phyloP scores from a whole-genome alignment of 2,329 filamentous ascomycete species.

The Aureobasidium sp. region DNA sequence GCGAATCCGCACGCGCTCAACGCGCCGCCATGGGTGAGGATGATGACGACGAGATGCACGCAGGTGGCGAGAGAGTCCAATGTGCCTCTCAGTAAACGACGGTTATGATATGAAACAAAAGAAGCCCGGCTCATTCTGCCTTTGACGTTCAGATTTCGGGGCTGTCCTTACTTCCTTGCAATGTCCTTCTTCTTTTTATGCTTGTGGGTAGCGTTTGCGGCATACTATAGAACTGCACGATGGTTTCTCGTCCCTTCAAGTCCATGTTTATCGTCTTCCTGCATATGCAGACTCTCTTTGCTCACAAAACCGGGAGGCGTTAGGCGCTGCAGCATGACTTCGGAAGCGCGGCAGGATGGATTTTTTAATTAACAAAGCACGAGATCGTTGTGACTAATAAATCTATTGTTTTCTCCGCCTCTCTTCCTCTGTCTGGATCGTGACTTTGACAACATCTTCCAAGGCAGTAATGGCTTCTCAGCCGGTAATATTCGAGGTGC shows the following conservation, averaged over 20 bases:
- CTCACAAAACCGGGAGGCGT: conserved; percentile 3
- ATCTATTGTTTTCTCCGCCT: conserved; percentile 5
- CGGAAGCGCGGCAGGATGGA: not conserved
- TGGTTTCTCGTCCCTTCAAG: conserved; percentile 1
- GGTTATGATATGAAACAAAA: conserved; percentile 5
- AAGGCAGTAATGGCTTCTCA: not conserved
- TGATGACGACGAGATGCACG: conserved; percentile 57
- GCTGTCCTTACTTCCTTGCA: not conserved
- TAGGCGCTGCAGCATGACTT: not conserved
- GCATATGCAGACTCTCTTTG: not conserved
- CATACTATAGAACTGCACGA: conserved; percentile 16
- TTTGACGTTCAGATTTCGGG: not conserved
- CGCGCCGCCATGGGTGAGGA: conserved; percentile 53
- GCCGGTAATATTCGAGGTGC: not conserved
- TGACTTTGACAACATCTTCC: not conserved
- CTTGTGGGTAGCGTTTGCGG: conserved; percentile 16
- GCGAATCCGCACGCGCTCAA: conserved; percentile 55
- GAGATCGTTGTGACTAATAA: not conserved
- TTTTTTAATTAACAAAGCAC: not conserved
- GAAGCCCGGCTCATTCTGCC: not conserved
- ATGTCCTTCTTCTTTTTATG: not conserved
- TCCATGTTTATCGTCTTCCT: not conserved
- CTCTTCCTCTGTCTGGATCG: not conserved
- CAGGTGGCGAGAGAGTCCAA: conserved; percentile 72
- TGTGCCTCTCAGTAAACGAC: conserved; percentile 72